Conservation (phyloP, 1,284 basidiomycete species). For the Ganoderma sp. region DNA sequence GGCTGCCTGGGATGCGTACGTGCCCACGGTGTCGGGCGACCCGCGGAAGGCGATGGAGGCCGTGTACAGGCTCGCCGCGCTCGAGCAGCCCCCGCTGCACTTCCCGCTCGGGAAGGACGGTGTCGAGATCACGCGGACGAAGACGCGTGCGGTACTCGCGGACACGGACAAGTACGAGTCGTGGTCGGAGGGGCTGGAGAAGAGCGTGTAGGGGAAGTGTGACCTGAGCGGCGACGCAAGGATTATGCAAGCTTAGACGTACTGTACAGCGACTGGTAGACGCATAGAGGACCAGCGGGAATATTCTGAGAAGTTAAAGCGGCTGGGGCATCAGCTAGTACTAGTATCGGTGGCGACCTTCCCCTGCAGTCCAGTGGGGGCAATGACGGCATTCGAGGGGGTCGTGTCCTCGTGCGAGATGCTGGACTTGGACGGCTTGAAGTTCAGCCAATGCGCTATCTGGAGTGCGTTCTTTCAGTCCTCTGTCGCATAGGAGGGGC, state of each 20-base stretch:
- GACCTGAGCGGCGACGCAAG: too few relatives aligned
- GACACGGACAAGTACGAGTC: slow-evolving; percentile 18
- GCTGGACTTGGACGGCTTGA: neutral
- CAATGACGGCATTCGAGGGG: neutral
- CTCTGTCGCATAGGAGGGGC: neutral
- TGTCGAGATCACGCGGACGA: neutral
- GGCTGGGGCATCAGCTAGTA: too few relatives aligned
- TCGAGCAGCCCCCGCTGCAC: slow-evolving; percentile 24
- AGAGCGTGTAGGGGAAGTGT: neutral
- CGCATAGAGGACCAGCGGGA: too few relatives aligned
- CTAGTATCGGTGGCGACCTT: neutral
- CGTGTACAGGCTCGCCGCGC: slow-evolving; percentile 20
- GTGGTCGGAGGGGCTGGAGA: slow-evolving; percentile 26
- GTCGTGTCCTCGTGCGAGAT: neutral
- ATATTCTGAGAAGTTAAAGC: too few relatives aligned
- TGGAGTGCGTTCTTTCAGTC: neutral
- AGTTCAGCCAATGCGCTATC: neutral
- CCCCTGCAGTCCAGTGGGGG: neutral
- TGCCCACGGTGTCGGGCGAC: slow-evolving; percentile 12
- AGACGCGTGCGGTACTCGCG: slow-evolving; percentile 10
- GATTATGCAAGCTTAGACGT: neutral
- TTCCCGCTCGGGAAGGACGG: slow-evolving; percentile 27
- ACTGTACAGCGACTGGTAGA: too few relatives aligned
- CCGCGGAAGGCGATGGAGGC: slow-evolving; percentile 15
- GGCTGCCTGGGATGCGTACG: neutral